phyloP scores from a whole-genome alignment of 306 rosid species.

The Pterocarpus santalinus region DNA sequence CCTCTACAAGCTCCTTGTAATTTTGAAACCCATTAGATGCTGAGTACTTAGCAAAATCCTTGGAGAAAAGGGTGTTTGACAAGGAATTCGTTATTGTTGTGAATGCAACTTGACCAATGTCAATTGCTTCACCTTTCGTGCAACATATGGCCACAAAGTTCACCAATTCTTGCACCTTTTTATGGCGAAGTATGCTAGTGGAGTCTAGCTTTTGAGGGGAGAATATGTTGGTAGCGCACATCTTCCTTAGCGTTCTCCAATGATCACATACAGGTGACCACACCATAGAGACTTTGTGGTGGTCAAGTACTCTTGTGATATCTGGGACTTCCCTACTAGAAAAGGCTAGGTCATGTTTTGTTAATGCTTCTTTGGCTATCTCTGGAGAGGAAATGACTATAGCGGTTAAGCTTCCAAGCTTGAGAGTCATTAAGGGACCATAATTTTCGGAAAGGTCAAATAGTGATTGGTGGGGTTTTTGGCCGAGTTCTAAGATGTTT shows the following conservation, averaged over 20 bases:
- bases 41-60: background rate
- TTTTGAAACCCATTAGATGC: background rate
- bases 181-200: background rate
- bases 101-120: slow-evolving; percentile 26
- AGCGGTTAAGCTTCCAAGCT: slow-evolving; percentile 51
- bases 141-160: background rate
- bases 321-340: background rate
- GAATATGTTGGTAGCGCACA: slow-evolving; percentile 19
- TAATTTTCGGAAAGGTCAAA: slow-evolving; percentile 39
- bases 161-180: slow-evolving; percentile 23
- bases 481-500: slow-evolving; percentile 16
- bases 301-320: background rate
- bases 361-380: slow-evolving; percentile 31
- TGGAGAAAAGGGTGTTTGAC: slow-evolving; percentile 30
- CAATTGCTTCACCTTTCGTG: background rate
- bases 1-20: slow-evolving; percentile 5
- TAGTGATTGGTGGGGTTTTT: background rate
- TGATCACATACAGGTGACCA: background rate
- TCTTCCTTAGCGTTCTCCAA: slow-evolving; percentile 37
- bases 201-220: slow-evolving; percentile 15
- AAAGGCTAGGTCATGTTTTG: background rate
- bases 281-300: slow-evolving; percentile 17
- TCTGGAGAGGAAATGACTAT: slow-evolving; percentile 22
- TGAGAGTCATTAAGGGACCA: slow-evolving; percentile 55
- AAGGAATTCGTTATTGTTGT: slow-evolving; percentile 11